These are phyloP conservation scores for Symbiodinium natans DNA, from an alignment of 73 alveolate species.

Conservation along the genomic window DNA sequence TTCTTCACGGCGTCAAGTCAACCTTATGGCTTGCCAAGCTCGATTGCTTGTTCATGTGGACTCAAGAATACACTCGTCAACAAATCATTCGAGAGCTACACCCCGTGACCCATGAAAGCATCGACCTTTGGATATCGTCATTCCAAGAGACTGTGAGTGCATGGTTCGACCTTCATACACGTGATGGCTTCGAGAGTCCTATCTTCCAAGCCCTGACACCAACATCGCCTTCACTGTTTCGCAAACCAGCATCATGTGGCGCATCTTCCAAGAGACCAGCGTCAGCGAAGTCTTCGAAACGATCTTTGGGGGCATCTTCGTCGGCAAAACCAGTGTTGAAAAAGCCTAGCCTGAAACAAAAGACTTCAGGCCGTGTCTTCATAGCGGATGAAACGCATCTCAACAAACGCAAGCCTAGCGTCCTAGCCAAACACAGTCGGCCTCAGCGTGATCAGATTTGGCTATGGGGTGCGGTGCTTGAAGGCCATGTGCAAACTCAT, in stretches of 20 bases:
- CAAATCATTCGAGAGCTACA: not conserved
- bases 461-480: constrained; percentile 48
- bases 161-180: not conserved
- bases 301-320: not conserved
- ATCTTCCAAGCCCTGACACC: not conserved
- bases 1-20: not conserved
- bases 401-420: not conserved
- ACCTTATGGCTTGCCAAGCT: not conserved
- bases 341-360: too few species aligned
- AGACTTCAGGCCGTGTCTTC: too few species aligned
- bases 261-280: not conserved
- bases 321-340: not conserved
- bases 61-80: not conserved
- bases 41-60: not conserved
- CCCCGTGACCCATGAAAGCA: not conserved
- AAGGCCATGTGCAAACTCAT: not conserved
- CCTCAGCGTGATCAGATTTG: constrained; percentile 27
- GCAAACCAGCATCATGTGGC: not conserved
- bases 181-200: not conserved
- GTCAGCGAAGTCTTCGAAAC: not conserved
- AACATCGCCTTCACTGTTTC: not conserved
- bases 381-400: constrained; percentile 30
- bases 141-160: not conserved
- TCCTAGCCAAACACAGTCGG: not conserved
- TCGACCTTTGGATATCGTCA: not conserved